These are phyloP conservation scores for Haplosporangium sp. DNA, from an alignment of 371 early-diverging fungal genomes.

Conservation along the genomic window DNA sequence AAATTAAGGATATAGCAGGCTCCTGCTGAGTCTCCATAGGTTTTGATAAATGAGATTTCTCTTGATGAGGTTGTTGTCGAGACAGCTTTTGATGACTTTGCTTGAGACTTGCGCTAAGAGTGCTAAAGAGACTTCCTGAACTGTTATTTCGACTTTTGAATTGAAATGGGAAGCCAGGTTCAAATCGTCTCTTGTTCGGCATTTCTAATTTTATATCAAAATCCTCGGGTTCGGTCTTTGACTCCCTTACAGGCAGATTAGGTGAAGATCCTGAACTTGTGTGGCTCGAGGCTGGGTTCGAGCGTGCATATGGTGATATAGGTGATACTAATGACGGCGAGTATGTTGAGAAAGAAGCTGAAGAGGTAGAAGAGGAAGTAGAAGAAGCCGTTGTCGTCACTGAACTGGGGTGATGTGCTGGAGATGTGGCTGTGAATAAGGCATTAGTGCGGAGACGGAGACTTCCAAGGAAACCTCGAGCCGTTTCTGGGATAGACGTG, in stretches of 20 bases:
- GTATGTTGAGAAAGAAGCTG: background rate
- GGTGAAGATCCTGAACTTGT: background rate
- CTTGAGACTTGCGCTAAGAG: background rate
- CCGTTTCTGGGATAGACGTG: slow-evolving; percentile 10
- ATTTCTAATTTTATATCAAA: slow-evolving; percentile 1
- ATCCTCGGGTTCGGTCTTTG: background rate
- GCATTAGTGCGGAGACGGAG: slow-evolving; percentile 4
- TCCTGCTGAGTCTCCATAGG: slow-evolving; percentile 1
- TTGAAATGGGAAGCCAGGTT: slow-evolving; percentile 2
- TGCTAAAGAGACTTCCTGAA: slow-evolving; percentile 4
- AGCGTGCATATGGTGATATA: background rate
- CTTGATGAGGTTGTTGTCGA: background rate
- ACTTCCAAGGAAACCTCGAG: slow-evolving; percentile 8
- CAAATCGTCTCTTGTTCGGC: slow-evolving; percentile 11
- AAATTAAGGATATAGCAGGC: background rate
- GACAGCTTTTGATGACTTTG: background rate
- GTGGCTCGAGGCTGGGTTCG: background rate
- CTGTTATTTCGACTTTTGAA: slow-evolving; percentile 10
- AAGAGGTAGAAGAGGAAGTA: background rate
- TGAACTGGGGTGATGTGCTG: background rate
- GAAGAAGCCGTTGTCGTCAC: background rate
- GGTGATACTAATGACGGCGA: background rate
- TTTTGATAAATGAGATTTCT: background rate
- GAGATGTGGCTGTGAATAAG: background rate
- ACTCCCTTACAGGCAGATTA: too few relatives aligned